Evolutionary conservation across 176 grass and related monocot species (phyloP).

Genomic region (Microstegium vimineum): DNA sequence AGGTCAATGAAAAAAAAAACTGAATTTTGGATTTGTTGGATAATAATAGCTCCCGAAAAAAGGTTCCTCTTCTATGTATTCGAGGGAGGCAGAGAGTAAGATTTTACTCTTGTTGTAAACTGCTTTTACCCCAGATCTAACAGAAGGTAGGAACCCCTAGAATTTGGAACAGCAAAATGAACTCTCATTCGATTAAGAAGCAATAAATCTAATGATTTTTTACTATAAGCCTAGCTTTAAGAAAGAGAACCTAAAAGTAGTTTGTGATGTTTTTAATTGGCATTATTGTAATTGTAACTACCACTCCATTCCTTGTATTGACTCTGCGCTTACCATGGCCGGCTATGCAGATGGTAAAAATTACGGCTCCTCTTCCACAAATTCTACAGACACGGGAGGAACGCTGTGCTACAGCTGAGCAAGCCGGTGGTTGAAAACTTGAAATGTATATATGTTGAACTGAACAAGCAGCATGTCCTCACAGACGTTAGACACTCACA

Average conservation of each 20-base stretch:
- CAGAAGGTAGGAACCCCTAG: neutral
- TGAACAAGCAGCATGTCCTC: neutral
- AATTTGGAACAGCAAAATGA: neutral
- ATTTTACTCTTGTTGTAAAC: neutral
- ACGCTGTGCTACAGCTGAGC: neutral
- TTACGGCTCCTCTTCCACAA: conserved; percentile 56
- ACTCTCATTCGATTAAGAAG: neutral
- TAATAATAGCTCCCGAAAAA: neutral
- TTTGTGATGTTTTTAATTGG: neutral
- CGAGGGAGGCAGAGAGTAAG: neutral
- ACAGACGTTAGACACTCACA: neutral
- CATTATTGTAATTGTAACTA: conserved; percentile 25
- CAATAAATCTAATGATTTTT: neutral
- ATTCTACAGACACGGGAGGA: conserved; percentile 59
- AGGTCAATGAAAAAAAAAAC: neutral
- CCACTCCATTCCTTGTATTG: neutral
- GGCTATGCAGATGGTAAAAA: conserved; percentile 53
- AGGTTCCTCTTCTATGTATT: neutral
- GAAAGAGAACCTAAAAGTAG: neutral
- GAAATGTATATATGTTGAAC: neutral
- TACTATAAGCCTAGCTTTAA: neutral
- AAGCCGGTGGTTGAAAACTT: conserved; percentile 1
- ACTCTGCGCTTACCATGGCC: neutral
- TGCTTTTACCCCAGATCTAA: neutral
- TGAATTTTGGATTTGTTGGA: neutral